These are phyloP conservation scores for Stevia rebaudiana DNA, from an alignment of 140 eudicot species.

Conservation along the genomic window DNA sequence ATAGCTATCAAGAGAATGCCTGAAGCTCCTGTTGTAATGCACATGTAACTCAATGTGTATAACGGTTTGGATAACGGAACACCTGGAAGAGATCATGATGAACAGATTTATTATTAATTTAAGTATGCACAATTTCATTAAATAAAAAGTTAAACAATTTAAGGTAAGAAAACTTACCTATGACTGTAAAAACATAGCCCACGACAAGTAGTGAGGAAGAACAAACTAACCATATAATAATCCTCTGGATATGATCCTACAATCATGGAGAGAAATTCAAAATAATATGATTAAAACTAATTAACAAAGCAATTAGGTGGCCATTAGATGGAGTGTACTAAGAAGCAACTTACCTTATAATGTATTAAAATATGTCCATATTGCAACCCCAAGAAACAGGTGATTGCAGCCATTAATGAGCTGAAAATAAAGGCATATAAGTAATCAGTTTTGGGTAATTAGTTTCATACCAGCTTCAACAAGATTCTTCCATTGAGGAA, in stretches of 20 bases:
- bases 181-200: conserved; percentile 44
- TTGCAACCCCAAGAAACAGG: conserved; percentile 80
- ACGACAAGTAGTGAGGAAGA: conserved; percentile 52
- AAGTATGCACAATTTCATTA: background rate
- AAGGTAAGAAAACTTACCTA: conserved; percentile 39
- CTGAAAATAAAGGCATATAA: conserved; percentile 32
- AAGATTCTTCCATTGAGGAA: background rate
- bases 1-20: conserved; percentile 63
- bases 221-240: conserved; percentile 59
- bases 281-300: background rate
- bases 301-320: conserved; percentile 7
- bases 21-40: conserved; percentile 81
- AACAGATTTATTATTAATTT: background rate
- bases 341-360: conserved; percentile 42
- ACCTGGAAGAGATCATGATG: conserved; percentile 34
- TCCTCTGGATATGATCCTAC: conserved; percentile 57
- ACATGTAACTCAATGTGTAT: conserved; percentile 88
- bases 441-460: background rate
- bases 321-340: background rate
- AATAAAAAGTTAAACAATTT: background rate
- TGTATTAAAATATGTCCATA: conserved; percentile 81
- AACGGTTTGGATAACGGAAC: conserved; percentile 79
- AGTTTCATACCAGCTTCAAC: background rate
- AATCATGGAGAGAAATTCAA: conserved; percentile 12
- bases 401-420: conserved; percentile 87